Base-by-base conservation (phyloP, 148 eudicot genomes). In the Cornus controversa region DNA sequence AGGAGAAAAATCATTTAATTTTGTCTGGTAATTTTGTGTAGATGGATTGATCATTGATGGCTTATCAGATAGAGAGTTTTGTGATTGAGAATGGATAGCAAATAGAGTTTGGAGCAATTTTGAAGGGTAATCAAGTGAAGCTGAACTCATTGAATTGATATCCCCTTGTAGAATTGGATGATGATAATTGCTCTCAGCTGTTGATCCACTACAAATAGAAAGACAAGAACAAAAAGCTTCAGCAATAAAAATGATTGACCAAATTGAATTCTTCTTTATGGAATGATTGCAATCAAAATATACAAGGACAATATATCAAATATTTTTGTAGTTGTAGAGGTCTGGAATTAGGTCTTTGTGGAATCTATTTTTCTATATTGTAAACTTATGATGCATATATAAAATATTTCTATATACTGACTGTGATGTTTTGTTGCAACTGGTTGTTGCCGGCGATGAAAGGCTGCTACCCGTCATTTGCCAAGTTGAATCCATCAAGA, bases 371-470 rank as follows among this genome's bases (percentile, higher is more conserved):
- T 36, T 4, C 8, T n/a, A 1, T 1, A 36, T 27, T 18, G 16
- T 40, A 11, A 45, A 45, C 8, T 45, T 45, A n/a, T n/a, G n/a
- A n/a, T n/a, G n/a, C n/a, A n/a, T n/a, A n/a, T n/a, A n/a, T n/a
- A n/a, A n/a, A n/a, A 8, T 45, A 67, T 31, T 26, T 69, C 28
- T 42, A 58, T 22, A 64, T 27, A 83, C 92, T 88, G 82, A 93
- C 97, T 86, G 31, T 1, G 84, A 82, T 74, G 84, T 80, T 58
- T 80, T 90, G 73, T 74, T 86, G 92, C 92, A 88, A 76, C 85
- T 80, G 40, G 88, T 68, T 24, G 88, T 31, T 31, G 34, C 34
- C 34, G 34, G 34, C 34, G 34, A 31, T 0, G 34, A 31, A 1
- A 31, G 34, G 34, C 34, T 31, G 34, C 34, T 76, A 47, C 83